These are phyloP conservation scores for Erigeron philadelphicus DNA, from an alignment of 140 eudicot genomes.

Conservation along the genomic window DNA sequence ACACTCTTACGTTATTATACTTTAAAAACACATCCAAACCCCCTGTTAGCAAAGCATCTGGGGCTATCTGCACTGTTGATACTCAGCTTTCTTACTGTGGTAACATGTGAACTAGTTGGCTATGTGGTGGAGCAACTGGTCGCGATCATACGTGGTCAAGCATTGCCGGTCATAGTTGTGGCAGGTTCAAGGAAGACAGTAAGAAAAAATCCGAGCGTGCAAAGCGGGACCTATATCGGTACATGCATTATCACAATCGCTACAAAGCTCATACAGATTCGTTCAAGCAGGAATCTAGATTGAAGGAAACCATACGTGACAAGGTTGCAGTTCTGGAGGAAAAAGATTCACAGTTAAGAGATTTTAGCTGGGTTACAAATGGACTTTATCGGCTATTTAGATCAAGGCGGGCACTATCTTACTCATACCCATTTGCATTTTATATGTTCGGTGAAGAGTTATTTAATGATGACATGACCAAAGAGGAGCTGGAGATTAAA, in stretches of 20 bases:
- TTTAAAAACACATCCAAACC: neutral
- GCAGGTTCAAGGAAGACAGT: constrained; percentile 76
- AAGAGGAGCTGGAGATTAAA: constrained; percentile 64
- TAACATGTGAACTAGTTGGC: constrained; percentile 58
- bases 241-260: constrained; percentile 92
- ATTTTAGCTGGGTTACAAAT: constrained; percentile 89
- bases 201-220: constrained; percentile 77
- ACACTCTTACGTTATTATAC: neutral
- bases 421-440: constrained; percentile 89
- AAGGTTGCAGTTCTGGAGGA: constrained; percentile 59
- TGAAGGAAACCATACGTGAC: constrained; percentile 60
- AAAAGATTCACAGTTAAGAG: constrained; percentile 57
- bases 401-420: constrained; percentile 86
- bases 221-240: constrained; percentile 73
- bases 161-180: constrained; percentile 88
- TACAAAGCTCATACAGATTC: constrained; percentile 96
- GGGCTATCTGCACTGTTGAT: neutral
- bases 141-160: constrained; percentile 83
- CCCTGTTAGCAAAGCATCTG: neutral
- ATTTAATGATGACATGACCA: constrained; percentile 79
- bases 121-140: constrained; percentile 98
- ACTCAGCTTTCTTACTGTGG: constrained; percentile 9
- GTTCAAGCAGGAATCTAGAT: constrained; percentile 69
- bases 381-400: constrained; percentile 83
- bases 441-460: constrained; percentile 95